Evolutionary conservation across 176 grass and related monocot genomes (phyloP).

Genomic region (Phyllostachys edulis): DNA sequence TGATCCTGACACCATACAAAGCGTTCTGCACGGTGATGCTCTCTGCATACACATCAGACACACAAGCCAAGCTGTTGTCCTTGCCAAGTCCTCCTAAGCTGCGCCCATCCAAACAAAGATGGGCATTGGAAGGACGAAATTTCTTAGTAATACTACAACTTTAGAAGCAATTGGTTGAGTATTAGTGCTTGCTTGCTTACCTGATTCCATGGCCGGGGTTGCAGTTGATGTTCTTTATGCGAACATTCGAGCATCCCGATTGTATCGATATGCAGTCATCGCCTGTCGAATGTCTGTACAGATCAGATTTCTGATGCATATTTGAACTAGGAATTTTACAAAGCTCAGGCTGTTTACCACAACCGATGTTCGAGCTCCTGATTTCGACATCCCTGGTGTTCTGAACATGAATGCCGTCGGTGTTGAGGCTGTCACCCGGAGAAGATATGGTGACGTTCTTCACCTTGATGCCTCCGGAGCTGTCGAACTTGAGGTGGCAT

Average conservation of each 20-base stretch:
- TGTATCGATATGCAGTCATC: constrained; percentile 85
- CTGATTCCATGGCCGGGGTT: constrained; percentile 81
- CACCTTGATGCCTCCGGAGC: constrained; percentile 55
- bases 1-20: constrained; percentile 72
- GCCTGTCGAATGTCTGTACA: constrained; percentile 20
- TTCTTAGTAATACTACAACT: not conserved
- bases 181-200: not conserved
- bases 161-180: not conserved
- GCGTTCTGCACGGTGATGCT: constrained; percentile 61
- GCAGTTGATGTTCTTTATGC: constrained; percentile 61
- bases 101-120: constrained; percentile 1
- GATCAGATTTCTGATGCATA: not conserved
- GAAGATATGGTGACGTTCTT: constrained; percentile 71
- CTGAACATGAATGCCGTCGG: constrained; percentile 83
- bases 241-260: constrained; percentile 73
- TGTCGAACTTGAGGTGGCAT: constrained; percentile 86
- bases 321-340: not conserved
- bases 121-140: not conserved
- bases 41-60: constrained; percentile 64
- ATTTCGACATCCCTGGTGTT: constrained; percentile 66
- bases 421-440: constrained; percentile 49
- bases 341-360: constrained; percentile 37
- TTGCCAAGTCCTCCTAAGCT: constrained; percentile 71
- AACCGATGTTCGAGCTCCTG: constrained; percentile 58
- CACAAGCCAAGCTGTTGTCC: constrained; percentile 61